Base-by-base conservation (phyloP, 352 stramenopile species). In the Phytophthora sojae region DNA sequence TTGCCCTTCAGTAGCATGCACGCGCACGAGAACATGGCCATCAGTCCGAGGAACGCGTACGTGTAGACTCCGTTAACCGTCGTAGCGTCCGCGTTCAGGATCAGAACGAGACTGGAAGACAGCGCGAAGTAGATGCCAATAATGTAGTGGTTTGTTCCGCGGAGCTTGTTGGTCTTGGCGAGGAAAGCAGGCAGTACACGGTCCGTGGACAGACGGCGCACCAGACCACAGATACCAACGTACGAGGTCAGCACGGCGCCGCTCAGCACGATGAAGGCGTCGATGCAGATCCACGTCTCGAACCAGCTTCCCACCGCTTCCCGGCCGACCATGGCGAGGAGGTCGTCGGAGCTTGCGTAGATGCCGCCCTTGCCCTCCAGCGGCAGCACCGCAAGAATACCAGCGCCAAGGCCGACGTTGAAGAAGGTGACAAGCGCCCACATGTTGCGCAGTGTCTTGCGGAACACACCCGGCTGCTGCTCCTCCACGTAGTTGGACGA, bases 1-100 rank as follows among this genome's bases (percentile, higher is more conserved):
- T 97, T 97, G 53, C 83, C 71, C 73, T 97, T 97, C 29, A 97
- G 86, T 23, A 95, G 39, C 63, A 97, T 92, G 55, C 87, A 94
- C 12, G 87, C 88, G 39, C 77, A 75, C 21, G 89, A 81, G 69
- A 97, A 97, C 60, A 97, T 83, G 5, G 72, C 75, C 83, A 97
- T 95, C 2, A 96, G 68, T 0, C 78, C 82, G 2, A 97, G 67
- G 57, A 97, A 97, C 14, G 90, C 83, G 59, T 91, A 94, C 44
- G 84, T 93, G 67, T 95, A 97, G 8, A 97, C 90, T 15, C 89
- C 89, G 4, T 82, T 81, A 0, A 97, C 73, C n/a, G n/a, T n/a
- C n/a, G n/a, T n/a, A n/a, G n/a, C n/a, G n/a, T n/a, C n/a, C n/a
- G n/a, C n/a, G n/a, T 94, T 76, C 15, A 96, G 71, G 11, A 91